Conservation (phyloP, 1,284 basidiomycete species). For the Ustilago shanxiensis region DNA sequence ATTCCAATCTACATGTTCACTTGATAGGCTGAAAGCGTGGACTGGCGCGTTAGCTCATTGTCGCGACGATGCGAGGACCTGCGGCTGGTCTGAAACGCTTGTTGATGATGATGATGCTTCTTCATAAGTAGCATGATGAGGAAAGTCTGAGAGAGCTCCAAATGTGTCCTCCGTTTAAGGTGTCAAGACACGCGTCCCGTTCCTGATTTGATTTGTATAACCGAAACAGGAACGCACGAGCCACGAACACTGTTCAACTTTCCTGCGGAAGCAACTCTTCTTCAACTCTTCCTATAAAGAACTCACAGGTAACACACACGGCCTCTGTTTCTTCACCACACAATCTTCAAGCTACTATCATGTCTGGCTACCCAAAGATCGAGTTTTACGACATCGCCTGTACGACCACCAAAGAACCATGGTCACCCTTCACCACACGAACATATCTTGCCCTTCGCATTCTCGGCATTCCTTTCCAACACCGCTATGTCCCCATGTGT, state of each 20-base stretch:
- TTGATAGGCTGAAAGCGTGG: too few relatives aligned
- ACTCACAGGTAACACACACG: background rate
- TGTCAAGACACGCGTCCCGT: too few relatives aligned
- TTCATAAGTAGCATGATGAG: too few relatives aligned
- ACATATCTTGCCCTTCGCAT: slow-evolving; percentile 32
- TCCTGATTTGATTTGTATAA: too few relatives aligned
- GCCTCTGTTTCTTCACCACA: background rate
- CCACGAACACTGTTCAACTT: background rate
- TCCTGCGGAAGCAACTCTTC: background rate
- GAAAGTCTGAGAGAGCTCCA: too few relatives aligned
- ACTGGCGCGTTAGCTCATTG: too few relatives aligned
- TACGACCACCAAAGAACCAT: slow-evolving; percentile 24
- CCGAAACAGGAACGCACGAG: background rate
- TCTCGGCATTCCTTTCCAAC: slow-evolving; percentile 33
- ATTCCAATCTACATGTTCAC: background rate
- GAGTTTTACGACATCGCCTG: slow-evolving; percentile 43
- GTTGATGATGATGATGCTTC: too few relatives aligned
- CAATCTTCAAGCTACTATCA: slow-evolving; percentile 1
- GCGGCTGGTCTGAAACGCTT: too few relatives aligned
- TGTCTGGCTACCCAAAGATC: slow-evolving; percentile 26
- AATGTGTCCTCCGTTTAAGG: too few relatives aligned
- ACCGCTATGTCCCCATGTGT: slow-evolving; percentile 18
- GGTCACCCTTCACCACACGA: slow-evolving; percentile 43
- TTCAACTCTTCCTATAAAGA: background rate
- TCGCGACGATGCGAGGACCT: too few relatives aligned